Conservation (phyloP, 1,284 basidiomycete genomes). For the Rhizoctonia solani region DNA sequence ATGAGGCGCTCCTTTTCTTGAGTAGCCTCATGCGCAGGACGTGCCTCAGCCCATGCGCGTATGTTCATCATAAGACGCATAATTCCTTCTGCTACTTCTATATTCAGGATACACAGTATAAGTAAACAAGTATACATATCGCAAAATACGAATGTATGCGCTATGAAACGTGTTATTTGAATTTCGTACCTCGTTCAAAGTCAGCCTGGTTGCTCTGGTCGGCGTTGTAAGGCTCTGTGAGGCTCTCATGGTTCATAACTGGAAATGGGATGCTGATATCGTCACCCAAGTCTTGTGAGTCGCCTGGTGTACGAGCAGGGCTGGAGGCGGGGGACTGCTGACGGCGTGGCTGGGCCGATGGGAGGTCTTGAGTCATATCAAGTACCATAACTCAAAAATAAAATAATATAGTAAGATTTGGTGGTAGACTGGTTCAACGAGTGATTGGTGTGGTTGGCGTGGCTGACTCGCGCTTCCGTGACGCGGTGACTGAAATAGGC, state of each 20-base stretch:
- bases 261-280: constrained; percentile 32
- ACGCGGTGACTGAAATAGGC: constrained; percentile 2
- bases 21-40: constrained; percentile 36
- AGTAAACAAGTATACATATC: neutral
- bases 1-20: constrained; percentile 31
- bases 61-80: constrained; percentile 37
- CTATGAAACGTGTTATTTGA: neutral
- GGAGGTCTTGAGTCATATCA: neutral
- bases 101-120: neutral
- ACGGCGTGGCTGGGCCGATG: constrained; percentile 24
- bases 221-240: constrained; percentile 32
- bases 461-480: neutral
- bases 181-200: constrained; percentile 34
- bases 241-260: constrained; percentile 23
- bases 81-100: constrained; percentile 37
- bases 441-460: neutral
- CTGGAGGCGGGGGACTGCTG: constrained; percentile 12
- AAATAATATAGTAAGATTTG: neutral
- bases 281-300: neutral
- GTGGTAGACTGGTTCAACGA: neutral
- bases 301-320: neutral
- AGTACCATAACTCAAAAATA: constrained; percentile 18
- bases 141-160: constrained; percentile 20
- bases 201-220: constrained; percentile 25
- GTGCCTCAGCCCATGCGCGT: constrained; percentile 37